Evolutionary conservation across 768 basidiomycete genomes (phyloP), one percentile per base, ranked within the genome.

Genomic region (Neoboletus subvelutipes): DNA sequence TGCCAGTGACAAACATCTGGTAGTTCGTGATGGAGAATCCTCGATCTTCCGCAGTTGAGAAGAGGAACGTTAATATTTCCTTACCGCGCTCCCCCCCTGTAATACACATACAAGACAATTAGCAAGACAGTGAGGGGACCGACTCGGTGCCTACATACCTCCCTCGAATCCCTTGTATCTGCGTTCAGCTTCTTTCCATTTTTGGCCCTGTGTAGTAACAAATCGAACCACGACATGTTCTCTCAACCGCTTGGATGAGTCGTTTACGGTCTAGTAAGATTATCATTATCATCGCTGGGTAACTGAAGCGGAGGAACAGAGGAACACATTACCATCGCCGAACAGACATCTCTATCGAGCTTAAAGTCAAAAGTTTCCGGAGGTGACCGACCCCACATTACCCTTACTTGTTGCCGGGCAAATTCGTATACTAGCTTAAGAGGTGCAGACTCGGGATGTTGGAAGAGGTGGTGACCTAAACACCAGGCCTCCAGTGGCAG

Each of bases 401-500:
- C 45, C 33, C 10, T 55, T 33, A 71, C 48, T 31, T 9, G 55
- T 10, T 57, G 51, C 31, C 0, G 43, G 10, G 33, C 2, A 28
- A 3, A 4, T 22, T 64, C 56, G 33, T 71, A 71, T 31, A 7
- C 5, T 15, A 71, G 57, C 18, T 46, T 31, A 4, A 62, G 50
- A 34, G 64, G 59, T 9, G 55, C n/a, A 22, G 54, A 34, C 6
- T 46, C 56, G 39, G 60, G 53, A 48, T 61, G 53, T 45, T 18
- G 28, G 46, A 71, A 63, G 39, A 45, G 46, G 20, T 61, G 63
- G 4, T 53, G 55, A 37, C 71, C 71, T 5, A 74, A 55, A 50
- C 59, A 72, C 65, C 64, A 72, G 5, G 69, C 73, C 10, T 42
- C 15, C 34, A 72, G 51, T 37, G 71, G 72, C 3, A 70, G 50